Percentiles rank a stretch among this genome's conserved stretches.
These are phyloP conservation scores for Nigrospora sphaerica DNA, from an alignment of 2,329 filamentous ascomycete species.

Conservation along the genomic window DNA sequence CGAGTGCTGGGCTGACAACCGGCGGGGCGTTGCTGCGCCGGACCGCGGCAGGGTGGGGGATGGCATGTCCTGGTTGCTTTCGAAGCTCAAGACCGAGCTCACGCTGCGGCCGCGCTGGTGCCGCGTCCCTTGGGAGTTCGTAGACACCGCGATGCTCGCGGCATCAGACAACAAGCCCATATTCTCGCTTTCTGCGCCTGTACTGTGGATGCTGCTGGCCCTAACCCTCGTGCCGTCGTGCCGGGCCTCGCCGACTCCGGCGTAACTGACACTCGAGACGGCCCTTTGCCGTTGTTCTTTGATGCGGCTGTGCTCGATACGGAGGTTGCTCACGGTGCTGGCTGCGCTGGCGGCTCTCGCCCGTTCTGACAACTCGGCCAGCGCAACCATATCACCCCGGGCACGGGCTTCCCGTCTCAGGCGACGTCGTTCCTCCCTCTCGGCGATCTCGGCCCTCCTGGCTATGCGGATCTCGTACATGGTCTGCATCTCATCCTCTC, in stretches of 20 bases:
- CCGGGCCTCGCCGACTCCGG: constrained; percentile 65
- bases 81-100: constrained; percentile 50
- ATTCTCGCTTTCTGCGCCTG: constrained; percentile 57
- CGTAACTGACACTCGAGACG: constrained; percentile 71
- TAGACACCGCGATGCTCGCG: constrained; percentile 47
- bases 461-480: constrained; percentile 83
- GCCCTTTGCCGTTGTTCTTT: constrained; percentile 57
- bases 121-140: constrained; percentile 10
- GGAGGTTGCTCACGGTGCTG: constrained; percentile 53
- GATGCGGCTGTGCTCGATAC: constrained; percentile 46
- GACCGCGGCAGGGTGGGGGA: constrained; percentile 35
- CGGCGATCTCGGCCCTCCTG: constrained; percentile 66
- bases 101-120: constrained; percentile 39
- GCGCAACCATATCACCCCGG: constrained; percentile 59
- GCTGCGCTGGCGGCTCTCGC: constrained; percentile 37
- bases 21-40: constrained; percentile 31
- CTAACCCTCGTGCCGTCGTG: constrained; percentile 72
- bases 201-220: constrained; percentile 46
- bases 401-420: constrained; percentile 65
- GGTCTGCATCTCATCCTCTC: constrained; percentile 88
- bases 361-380: constrained; percentile 59
- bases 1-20: constrained; percentile 21
- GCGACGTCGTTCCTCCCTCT: constrained; percentile 69
- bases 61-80: constrained; percentile 33
- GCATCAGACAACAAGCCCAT: constrained; percentile 65